Evolutionary conservation across 2,329 filamentous ascomycete species (phyloP).

Genomic region (Sclerotinia subarctica): DNA sequence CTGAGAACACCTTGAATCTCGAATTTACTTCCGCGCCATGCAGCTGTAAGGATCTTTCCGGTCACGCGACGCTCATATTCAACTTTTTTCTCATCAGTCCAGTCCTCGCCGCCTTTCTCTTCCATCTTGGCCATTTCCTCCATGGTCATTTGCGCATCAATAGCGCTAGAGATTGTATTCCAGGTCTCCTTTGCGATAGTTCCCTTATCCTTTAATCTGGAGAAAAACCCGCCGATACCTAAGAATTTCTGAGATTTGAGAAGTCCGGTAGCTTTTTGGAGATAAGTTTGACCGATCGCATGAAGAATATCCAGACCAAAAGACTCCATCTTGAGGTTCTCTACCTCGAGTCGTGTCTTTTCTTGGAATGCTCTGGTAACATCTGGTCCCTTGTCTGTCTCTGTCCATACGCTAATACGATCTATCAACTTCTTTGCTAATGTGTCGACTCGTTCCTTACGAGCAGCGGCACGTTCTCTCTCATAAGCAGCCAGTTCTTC

Average conservation of each 20-base stretch:
- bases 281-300: constrained; percentile 87
- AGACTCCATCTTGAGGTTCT: constrained; percentile 98
- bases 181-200: constrained; percentile 97
- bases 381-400: constrained; percentile 84
- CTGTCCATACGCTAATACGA: constrained; percentile 90
- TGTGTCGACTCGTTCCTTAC: constrained; percentile 85
- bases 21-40: constrained; percentile 94
- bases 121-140: constrained; percentile 98
- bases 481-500: constrained; percentile 90
- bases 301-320: constrained; percentile 96
- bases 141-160: constrained; percentile 97
- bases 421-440: constrained; percentile 83
- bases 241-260: constrained; percentile 96
- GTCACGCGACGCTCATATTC: constrained; percentile 96
- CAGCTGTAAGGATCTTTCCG: constrained; percentile 94
- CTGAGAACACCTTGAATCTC: constrained; percentile 95
- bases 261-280: constrained; percentile 81
- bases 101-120: constrained; percentile 90
- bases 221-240: constrained; percentile 93
- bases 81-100: constrained; percentile 95
- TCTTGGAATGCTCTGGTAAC: constrained; percentile 88
- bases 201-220: constrained; percentile 91
- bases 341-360: constrained; percentile 90
- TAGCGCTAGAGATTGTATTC: constrained; percentile 94
- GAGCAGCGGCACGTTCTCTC: constrained; percentile 74